Evolutionary conservation across 2,329 filamentous ascomycete species (phyloP).

Genomic region (Coniochaeta hoffmannii): DNA sequence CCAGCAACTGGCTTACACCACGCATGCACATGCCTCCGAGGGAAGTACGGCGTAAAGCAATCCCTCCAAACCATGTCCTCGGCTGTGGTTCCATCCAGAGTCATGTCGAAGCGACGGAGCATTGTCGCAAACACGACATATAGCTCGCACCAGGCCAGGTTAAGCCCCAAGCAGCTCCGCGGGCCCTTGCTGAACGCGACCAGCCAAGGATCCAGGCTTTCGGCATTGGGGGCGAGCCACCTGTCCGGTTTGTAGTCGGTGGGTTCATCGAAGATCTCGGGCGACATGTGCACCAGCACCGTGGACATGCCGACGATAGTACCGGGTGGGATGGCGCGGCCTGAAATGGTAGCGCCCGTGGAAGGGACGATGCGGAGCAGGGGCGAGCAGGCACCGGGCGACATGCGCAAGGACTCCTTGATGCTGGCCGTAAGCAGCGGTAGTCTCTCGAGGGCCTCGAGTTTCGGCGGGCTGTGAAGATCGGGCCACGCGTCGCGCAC

Average conservation of each 20-base stretch:
- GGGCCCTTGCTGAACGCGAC: conserved; percentile 36
- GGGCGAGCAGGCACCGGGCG: conserved; percentile 13
- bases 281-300: conserved; percentile 1
- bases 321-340: not conserved
- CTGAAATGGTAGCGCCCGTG: not conserved
- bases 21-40: conserved; percentile 12
- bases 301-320: conserved; percentile 3
- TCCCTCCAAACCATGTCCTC: conserved; percentile 21
- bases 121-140: conserved; percentile 22
- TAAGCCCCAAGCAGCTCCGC: conserved; percentile 28
- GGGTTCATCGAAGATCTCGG: not conserved
- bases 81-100: conserved; percentile 18
- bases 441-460: conserved; percentile 27
- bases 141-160: conserved; percentile 24
- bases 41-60: conserved; percentile 14
- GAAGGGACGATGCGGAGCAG: not conserved
- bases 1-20: conserved; percentile 13
- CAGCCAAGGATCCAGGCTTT: conserved; percentile 17
- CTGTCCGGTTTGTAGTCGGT: not conserved
- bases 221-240: not conserved
- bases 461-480: conserved; percentile 18
- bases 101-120: conserved; percentile 21
- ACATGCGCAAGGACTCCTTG: conserved; percentile 29
- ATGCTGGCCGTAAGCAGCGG: conserved; percentile 27
- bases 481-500: conserved; percentile 27